Conservation (phyloP, 176 grass and related monocot species). For the Triticum urartu region DNA sequence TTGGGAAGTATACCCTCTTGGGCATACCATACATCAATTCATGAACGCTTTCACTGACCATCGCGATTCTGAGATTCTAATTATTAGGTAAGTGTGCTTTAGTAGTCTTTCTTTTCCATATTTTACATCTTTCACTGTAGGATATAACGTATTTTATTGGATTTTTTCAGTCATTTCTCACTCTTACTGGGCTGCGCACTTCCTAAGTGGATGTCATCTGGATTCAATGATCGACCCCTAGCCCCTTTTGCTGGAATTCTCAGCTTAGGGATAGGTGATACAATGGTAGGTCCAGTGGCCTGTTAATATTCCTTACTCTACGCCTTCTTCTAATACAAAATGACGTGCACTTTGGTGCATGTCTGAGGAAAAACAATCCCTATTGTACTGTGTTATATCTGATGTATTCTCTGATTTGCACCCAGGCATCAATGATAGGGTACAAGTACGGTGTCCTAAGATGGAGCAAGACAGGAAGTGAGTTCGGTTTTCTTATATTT, state of each 20-base stretch:
- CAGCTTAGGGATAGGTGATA: slow-evolving; percentile 98
- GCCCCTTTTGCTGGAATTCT: slow-evolving; percentile 95
- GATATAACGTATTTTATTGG: slow-evolving; percentile 13
- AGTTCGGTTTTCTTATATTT: slow-evolving; percentile 24
- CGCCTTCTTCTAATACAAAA: neutral
- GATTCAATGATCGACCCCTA: slow-evolving; percentile 81
- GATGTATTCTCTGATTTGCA: slow-evolving; percentile 10
- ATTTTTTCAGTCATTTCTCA: slow-evolving; percentile 75
- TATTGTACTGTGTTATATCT: neutral
- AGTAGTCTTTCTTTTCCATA: neutral
- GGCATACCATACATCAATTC: slow-evolving; percentile 74
- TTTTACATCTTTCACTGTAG: neutral
- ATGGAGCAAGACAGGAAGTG: slow-evolving; percentile 98
- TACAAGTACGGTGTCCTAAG: slow-evolving; percentile 88
- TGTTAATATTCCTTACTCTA: neutral
- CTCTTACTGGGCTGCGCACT: slow-evolving; percentile 91
- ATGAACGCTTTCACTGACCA: slow-evolving; percentile 99
- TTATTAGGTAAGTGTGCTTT: slow-evolving; percentile 57
- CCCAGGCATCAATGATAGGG: slow-evolving; percentile 91
- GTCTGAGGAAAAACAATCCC: neutral
- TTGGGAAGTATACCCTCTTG: slow-evolving; percentile 90
- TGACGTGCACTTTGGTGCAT: neutral
- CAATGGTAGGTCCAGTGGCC: slow-evolving; percentile 59
- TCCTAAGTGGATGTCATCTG: slow-evolving; percentile 96
- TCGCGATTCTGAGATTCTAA: slow-evolving; percentile 96